Percentiles rank a stretch among this genome's conserved stretches.
Evolutionary conservation across 768 basidiomycete genomes (phyloP).

Genomic region (Pulveroboletus sp.): DNA sequence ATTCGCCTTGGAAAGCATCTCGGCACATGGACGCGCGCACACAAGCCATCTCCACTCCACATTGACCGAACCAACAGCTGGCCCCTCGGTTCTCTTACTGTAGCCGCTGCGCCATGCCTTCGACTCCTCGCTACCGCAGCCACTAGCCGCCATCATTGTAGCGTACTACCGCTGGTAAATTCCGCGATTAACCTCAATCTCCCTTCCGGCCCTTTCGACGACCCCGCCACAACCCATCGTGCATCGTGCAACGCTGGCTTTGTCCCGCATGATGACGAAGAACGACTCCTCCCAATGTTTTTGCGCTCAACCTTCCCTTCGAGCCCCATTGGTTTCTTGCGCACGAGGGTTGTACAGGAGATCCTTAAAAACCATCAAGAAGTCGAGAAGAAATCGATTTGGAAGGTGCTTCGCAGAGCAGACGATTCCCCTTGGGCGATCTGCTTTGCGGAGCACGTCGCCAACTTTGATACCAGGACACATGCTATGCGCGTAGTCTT

Average conservation of each 20-base stretch:
- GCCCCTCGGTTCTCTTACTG: not conserved
- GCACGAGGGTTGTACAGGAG: conserved; percentile 8
- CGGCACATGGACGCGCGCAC: not conserved
- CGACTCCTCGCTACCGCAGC: not conserved
- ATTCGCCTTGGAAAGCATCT: not conserved
- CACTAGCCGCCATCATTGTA: not conserved
- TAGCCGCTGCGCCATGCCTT: not conserved
- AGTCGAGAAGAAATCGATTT: conserved; percentile 7
- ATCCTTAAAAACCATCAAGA: conserved; percentile 12
- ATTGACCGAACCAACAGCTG: not conserved
- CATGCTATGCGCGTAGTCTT: conserved; percentile 6
- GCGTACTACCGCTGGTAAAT: conserved; percentile 20
- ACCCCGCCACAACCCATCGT: conserved; percentile 8
- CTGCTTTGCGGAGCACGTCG: conserved; percentile 17
- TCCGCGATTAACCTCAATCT: conserved; percentile 25
- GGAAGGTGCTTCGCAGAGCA: conserved; percentile 15
- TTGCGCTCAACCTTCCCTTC: conserved; percentile 8
- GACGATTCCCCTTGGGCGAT: conserved; percentile 18
- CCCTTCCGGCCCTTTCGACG: conserved; percentile 22
- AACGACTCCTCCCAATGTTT: conserved; percentile 20
- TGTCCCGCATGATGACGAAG: conserved; percentile 11
- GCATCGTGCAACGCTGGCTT: conserved; percentile 17
- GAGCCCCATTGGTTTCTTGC: conserved; percentile 18
- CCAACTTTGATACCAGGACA: conserved; percentile 13
- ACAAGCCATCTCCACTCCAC: not conserved